phyloP scores from a whole-genome alignment of 2,329 filamentous ascomycete genomes.

The Colletotrichum aenigma region DNA sequence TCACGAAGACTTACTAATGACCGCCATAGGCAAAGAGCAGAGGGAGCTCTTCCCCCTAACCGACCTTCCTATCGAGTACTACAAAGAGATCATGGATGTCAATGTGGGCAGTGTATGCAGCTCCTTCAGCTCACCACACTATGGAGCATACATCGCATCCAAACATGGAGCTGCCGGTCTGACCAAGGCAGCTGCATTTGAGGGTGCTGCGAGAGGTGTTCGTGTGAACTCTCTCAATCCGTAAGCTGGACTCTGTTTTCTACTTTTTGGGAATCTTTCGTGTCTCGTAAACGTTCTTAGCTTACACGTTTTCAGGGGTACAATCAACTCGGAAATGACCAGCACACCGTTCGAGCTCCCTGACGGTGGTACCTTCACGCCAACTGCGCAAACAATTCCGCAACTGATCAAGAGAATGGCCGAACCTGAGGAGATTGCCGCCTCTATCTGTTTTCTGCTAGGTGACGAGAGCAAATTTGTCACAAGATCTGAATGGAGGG shows the following conservation, averaged over 20 bases:
- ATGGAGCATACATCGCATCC: constrained; percentile 33
- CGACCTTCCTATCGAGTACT: constrained; percentile 23
- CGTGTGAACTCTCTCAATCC: constrained; percentile 24
- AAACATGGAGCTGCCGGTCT: constrained; percentile 45
- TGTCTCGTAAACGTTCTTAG: neutral
- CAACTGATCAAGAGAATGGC: constrained; percentile 31
- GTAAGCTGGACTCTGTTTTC: neutral
- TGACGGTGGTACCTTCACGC: neutral
- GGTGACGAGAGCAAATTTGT: constrained; percentile 36
- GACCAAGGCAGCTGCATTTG: constrained; percentile 40
- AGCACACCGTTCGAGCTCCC: constrained; percentile 28
- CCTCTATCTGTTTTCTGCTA: constrained; percentile 31
- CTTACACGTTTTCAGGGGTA: constrained; percentile 22
- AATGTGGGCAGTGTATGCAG: constrained; percentile 42
- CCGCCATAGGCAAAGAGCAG: constrained; percentile 21
- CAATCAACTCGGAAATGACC: constrained; percentile 31
- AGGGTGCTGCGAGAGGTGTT: constrained; percentile 32
- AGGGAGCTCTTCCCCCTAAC: constrained; percentile 27
- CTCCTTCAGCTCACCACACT: constrained; percentile 28
- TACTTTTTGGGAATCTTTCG: neutral
- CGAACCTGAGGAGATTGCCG: constrained; percentile 31
- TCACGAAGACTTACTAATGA: neutral
- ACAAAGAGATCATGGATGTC: constrained; percentile 27
- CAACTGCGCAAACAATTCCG: constrained; percentile 17
- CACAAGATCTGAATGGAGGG: constrained; percentile 23